Percentiles rank a stretch among this genome's conserved stretches.
These are phyloP conservation scores for Gautieria morchelliformis DNA, from an alignment of 768 basidiomycete genomes.

Conservation along the genomic window DNA sequence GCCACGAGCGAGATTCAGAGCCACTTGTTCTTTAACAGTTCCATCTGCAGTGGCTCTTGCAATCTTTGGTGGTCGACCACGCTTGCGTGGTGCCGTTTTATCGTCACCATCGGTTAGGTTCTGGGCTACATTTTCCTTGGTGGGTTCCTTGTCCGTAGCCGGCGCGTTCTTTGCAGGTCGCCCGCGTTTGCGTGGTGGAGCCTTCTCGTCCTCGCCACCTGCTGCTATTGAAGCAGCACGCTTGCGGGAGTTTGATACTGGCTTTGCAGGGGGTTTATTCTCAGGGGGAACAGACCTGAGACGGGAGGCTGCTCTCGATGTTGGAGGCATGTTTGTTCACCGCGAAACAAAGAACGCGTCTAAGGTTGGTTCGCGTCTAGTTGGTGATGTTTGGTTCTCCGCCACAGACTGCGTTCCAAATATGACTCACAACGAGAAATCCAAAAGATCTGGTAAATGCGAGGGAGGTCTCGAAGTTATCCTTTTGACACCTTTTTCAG, in stretches of 20 bases:
- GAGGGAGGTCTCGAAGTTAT: background rate
- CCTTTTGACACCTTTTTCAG: background rate
- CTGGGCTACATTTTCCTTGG: background rate
- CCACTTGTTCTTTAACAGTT: background rate
- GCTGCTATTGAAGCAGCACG: slow-evolving; percentile 6
- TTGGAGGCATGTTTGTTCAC: background rate
- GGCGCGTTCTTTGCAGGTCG: background rate
- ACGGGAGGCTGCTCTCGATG: background rate
- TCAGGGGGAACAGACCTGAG: slow-evolving; percentile 4
- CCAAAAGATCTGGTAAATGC: background rate
- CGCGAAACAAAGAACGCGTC: background rate
- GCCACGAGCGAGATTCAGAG: slow-evolving; percentile 11
- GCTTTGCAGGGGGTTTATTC: background rate
- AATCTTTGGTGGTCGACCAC: slow-evolving; percentile 1
- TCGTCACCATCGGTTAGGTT: background rate
- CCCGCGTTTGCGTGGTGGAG: background rate
- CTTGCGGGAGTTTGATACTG: background rate
- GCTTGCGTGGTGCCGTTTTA: background rate
- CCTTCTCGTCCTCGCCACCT: background rate
- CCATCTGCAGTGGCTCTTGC: background rate
- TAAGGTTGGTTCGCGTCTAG: background rate
- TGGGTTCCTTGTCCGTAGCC: slow-evolving; percentile 1
- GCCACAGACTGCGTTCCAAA: background rate
- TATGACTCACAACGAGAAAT: background rate
- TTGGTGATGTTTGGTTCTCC: background rate